Conservation (phyloP, 495 filamentous ascomycete genomes). For the Cudoniella acicularis region DNA sequence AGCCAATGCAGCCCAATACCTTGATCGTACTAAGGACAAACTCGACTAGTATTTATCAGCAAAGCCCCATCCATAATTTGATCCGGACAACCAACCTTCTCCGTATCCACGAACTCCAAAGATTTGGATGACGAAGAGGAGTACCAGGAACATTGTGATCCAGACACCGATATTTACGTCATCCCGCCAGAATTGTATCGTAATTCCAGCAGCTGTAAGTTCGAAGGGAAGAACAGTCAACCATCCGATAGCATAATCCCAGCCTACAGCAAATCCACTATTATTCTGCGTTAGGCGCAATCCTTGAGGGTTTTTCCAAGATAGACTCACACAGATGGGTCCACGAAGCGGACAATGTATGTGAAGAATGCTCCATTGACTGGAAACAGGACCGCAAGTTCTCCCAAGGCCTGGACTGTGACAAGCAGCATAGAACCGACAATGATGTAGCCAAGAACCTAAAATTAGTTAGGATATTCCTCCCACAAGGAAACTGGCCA, state of each 20-base stretch:
- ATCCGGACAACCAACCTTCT: conserved; percentile 45
- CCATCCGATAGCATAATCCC: conserved; percentile 71
- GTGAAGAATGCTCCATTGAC: conserved; percentile 53
- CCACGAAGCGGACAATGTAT: conserved; percentile 75
- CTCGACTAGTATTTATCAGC: conserved; percentile 9
- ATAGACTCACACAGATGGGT: conserved; percentile 74
- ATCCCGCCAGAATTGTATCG: conserved; percentile 55
- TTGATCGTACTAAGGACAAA: conserved; percentile 38
- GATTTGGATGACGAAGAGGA: conserved; percentile 59
- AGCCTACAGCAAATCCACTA: conserved; percentile 83
- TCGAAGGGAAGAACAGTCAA: conserved; percentile 51
- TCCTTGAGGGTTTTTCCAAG: background rate
- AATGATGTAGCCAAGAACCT: conserved; percentile 25
- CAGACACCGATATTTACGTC: conserved; percentile 52
- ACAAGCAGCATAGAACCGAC: conserved; percentile 23
- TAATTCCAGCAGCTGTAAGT: conserved; percentile 48
- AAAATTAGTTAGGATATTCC: background rate
- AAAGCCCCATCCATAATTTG: background rate
- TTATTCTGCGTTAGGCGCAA: background rate
- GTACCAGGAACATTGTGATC: conserved; percentile 53
- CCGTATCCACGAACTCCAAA: conserved; percentile 70
- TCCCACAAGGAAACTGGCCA: background rate
- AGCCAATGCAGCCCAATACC: conserved; percentile 52
- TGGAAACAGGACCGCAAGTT: conserved; percentile 34
- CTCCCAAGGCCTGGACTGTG: conserved; percentile 24